phyloP scores from a whole-genome alignment of 1,284 basidiomycete species.

The Cutaneotrichosporon sp. region DNA sequence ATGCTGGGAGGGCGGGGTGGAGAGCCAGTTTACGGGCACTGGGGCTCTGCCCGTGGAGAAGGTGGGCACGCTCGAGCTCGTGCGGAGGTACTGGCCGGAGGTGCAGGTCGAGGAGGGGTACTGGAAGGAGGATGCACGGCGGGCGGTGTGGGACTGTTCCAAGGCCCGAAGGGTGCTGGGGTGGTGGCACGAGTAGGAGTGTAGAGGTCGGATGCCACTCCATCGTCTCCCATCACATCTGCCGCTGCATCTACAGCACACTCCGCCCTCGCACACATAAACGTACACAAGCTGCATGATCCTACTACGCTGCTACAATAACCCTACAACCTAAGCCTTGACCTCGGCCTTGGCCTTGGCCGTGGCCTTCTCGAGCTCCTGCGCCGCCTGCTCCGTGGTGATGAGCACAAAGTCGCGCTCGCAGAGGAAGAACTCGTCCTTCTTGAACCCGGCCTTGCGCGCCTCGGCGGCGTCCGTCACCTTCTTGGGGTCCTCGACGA shows the following conservation, averaged over 20 bases:
- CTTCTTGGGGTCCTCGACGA: slow-evolving; percentile 22
- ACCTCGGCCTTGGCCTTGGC: slow-evolving; percentile 6
- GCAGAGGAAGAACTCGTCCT: slow-evolving; percentile 16
- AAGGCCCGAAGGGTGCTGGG: slow-evolving; percentile 52
- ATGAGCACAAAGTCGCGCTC: slow-evolving; percentile 30
- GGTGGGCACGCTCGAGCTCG: slow-evolving; percentile 22
- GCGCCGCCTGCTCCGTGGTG: slow-evolving; percentile 23
- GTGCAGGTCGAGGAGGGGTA: slow-evolving; percentile 31
- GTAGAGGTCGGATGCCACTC: too few relatives aligned
- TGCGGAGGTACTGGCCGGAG: slow-evolving; percentile 21
- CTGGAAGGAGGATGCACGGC: slow-evolving; percentile 25
- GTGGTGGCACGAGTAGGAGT: slow-evolving; percentile 50
- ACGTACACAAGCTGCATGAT: not conserved
- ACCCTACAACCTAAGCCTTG: not conserved
- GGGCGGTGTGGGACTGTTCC: slow-evolving; percentile 41
- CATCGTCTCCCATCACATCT: not conserved
- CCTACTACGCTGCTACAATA: not conserved
- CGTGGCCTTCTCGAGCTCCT: slow-evolving; percentile 21
- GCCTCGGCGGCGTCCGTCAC: slow-evolving; percentile 24
- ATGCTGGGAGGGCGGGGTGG: slow-evolving; percentile 29
- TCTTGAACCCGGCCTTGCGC: slow-evolving; percentile 26
- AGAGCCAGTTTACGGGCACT: slow-evolving; percentile 8
- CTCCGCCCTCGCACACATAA: too few relatives aligned
- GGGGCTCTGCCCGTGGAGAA: not conserved
- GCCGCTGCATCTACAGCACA: too few relatives aligned